A percentile compares a stretch with the other conserved stretches of the same genome.
These are phyloP conservation scores for Hortiboletus campestris DNA, from an alignment of 768 basidiomycete genomes.

Conservation along the genomic window DNA sequence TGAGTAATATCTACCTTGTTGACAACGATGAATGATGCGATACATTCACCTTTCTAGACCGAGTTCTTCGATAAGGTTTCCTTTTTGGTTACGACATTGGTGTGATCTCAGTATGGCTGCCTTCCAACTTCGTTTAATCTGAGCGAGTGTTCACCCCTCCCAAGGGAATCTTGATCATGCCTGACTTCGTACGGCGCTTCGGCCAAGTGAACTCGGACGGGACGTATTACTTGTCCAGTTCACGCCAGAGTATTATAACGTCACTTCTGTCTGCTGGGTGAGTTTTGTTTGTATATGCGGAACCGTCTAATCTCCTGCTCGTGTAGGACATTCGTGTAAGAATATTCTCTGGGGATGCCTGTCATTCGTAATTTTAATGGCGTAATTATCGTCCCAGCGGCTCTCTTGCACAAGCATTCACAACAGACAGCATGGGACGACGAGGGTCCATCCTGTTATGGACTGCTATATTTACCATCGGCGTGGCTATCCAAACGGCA, in stretches of 20 bases:
- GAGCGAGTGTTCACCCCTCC: background rate
- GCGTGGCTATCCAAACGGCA: constrained; percentile 14
- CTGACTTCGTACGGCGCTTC: constrained; percentile 13
- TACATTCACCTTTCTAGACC: constrained; percentile 1
- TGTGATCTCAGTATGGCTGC: constrained; percentile 12
- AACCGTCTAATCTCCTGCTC: background rate
- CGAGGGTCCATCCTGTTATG: constrained; percentile 13
- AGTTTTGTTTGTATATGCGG: background rate
- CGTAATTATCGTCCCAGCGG: constrained; percentile 36
- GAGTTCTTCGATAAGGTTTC: constrained; percentile 6
- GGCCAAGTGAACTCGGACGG: constrained; percentile 7
- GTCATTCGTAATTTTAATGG: background rate
- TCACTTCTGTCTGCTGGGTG: constrained; percentile 17
- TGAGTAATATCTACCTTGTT: background rate
- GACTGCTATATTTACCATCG: constrained; percentile 14
- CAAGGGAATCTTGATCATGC: constrained; percentile 17
- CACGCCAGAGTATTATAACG: constrained; percentile 17
- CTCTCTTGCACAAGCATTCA: constrained; percentile 56
- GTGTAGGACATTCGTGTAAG: constrained; percentile 15
- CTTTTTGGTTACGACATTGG: constrained; percentile 16
- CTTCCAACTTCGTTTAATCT: background rate
- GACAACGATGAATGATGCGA: background rate
- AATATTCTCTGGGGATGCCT: no score
- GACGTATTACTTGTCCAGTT: constrained; percentile 15
- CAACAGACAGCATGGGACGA: constrained; percentile 17